Evolutionary conservation across 352 stramenopile genomes (phyloP).

Genomic region (Globisporangium viniferum): DNA sequence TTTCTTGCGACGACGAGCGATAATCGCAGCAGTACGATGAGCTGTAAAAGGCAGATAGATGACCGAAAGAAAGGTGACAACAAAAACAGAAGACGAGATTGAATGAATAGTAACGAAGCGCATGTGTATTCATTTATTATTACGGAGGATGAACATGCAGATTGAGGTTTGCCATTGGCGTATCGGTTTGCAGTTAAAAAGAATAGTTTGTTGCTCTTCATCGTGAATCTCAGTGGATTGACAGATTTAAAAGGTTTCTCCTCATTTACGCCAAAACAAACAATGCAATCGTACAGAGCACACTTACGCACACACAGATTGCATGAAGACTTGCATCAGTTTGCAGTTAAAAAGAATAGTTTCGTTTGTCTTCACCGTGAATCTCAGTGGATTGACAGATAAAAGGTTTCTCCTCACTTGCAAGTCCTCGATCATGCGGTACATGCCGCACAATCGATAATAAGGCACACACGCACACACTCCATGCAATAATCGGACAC

Average conservation of each 20-base stretch:
- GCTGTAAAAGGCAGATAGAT: too few relatives aligned
- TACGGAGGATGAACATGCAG: neutral
- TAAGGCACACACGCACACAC: conserved; percentile 14
- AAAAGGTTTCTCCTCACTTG: conserved; percentile 69
- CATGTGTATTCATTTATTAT: neutral
- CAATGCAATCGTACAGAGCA: conserved; percentile 3
- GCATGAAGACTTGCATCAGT: conserved; percentile 39
- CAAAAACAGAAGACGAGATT: neutral
- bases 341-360: conserved; percentile 88
- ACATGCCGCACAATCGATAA: conserved; percentile 3
- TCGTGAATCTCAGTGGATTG: conserved; percentile 80
- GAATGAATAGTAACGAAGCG: too few relatives aligned
- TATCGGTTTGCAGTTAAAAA: conserved; percentile 75
- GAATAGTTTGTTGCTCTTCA: conserved; percentile 75
- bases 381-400: conserved; percentile 83
- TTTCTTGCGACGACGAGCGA: too few relatives aligned
- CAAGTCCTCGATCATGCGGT: conserved; percentile 14
- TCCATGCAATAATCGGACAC: conserved; percentile 11
- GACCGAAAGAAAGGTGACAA: neutral
- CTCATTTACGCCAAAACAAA: conserved; percentile 42
- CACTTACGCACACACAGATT: neutral
- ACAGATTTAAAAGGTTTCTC: conserved; percentile 64
- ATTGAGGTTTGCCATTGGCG: neutral
- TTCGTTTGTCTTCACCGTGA: conserved; percentile 73
- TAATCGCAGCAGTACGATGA: too few relatives aligned